Evolutionary conservation across 345 rosid species (phyloP).

Genomic region (Bruguiera parviflora): DNA sequence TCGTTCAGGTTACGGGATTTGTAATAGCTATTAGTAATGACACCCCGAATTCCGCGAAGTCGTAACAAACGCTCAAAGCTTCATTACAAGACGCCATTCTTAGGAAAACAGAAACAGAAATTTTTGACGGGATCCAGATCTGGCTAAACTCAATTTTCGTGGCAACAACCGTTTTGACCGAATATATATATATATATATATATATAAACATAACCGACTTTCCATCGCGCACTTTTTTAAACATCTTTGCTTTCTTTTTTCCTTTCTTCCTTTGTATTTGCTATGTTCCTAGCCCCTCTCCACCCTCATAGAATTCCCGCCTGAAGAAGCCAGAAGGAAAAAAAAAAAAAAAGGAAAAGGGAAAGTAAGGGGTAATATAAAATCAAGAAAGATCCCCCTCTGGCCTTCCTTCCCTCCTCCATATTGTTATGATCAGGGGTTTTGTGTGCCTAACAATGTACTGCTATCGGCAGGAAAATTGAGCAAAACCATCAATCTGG

Average conservation of each 20-base stretch:
- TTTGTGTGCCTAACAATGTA: neutral
- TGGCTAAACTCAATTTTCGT: conserved; percentile 30
- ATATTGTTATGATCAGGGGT: conserved; percentile 4
- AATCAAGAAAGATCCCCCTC: neutral
- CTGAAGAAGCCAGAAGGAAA: neutral
- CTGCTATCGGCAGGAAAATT: neutral
- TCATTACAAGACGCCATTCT: neutral
- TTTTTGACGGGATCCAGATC: neutral
- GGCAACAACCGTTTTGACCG: conserved; percentile 12
- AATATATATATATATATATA: neutral
- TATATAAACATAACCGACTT: neutral
- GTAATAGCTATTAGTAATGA: too few relatives aligned
- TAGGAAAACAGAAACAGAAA: neutral
- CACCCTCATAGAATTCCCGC: neutral
- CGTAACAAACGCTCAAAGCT: too few relatives aligned
- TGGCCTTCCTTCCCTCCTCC: conserved; percentile 8
- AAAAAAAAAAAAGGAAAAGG: neutral
- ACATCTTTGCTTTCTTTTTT: neutral
- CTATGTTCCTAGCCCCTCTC: neutral
- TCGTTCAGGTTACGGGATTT: too few relatives aligned
- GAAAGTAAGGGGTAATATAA: neutral
- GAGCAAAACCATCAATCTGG: conserved; percentile 1
- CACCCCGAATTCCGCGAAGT: too few relatives aligned
- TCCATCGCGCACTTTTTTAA: neutral
- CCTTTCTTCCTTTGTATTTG: conserved; percentile 9